Percentiles rank a stretch among this genome's conserved stretches.
phyloP scores from a whole-genome alignment of 2,329 filamentous ascomycete genomes.

The Tolypocladium tropicale region DNA sequence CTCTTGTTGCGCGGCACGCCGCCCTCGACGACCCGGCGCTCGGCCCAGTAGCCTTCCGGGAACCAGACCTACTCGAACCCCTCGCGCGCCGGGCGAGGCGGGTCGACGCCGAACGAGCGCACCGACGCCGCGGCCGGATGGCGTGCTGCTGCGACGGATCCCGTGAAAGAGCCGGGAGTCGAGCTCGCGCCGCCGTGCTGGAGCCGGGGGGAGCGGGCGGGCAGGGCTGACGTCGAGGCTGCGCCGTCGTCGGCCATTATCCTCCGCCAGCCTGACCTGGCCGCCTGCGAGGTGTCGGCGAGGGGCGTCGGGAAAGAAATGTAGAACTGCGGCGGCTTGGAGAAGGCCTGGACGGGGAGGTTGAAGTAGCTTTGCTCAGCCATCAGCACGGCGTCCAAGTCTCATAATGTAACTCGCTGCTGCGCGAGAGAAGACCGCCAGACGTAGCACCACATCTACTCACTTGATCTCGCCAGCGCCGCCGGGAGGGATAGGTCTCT shows the following conservation, averaged over 20 bases:
- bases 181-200: neutral
- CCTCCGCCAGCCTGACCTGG: constrained; percentile 1
- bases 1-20: constrained; percentile 16
- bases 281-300: neutral
- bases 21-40: constrained; percentile 28
- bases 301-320: constrained; percentile 6
- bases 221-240: constrained; percentile 3
- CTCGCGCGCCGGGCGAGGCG: constrained; percentile 42
- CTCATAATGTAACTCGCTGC: neutral
- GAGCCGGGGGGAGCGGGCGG: neutral
- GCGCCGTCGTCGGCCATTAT: constrained; percentile 3
- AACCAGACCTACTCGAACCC: constrained; percentile 55
- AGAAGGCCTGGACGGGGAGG: constrained; percentile 10
- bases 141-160: neutral
- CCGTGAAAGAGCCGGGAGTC: neutral
- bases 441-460: neutral
- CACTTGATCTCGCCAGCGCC: constrained; percentile 14
- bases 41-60: constrained; percentile 53
- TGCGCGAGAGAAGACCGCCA: neutral
- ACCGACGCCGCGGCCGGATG: neutral
- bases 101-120: constrained; percentile 29
- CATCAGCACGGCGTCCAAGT: constrained; percentile 4
- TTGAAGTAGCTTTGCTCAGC: constrained; percentile 19
- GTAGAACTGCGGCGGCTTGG: constrained; percentile 9
- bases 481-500: neutral